Conservation (phyloP, 2,329 filamentous ascomycete species). For the Ceratocystis ficicola region DNA sequence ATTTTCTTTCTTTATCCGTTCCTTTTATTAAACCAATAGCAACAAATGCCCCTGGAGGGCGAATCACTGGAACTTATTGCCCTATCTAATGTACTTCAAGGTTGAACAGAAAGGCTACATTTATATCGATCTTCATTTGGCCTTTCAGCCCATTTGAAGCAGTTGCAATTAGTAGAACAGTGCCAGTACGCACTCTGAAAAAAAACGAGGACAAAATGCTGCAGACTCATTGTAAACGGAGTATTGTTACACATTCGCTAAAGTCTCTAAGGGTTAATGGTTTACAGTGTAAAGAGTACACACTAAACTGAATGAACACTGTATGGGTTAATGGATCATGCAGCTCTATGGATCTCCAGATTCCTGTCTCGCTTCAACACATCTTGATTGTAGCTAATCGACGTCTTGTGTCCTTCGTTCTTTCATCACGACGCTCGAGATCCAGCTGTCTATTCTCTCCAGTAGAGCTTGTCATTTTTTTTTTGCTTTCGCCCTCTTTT, state of each 20-base stretch:
- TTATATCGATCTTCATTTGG: not conserved
- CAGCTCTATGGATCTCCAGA: conserved; percentile 7
- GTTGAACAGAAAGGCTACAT: not conserved
- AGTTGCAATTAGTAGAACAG: too few relatives aligned
- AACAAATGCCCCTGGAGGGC: not conserved
- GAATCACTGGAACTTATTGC: not conserved
- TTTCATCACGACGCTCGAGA: not conserved
- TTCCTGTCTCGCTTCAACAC: conserved; percentile 4
- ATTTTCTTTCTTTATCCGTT: not conserved
- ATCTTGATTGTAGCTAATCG: not conserved
- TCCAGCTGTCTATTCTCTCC: not conserved
- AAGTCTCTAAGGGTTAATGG: not conserved
- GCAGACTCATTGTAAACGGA: not conserved
- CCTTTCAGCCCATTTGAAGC: not conserved
- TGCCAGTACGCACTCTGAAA: too few relatives aligned
- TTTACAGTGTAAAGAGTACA: not conserved
- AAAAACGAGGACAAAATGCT: too few relatives aligned
- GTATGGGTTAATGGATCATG: not conserved
- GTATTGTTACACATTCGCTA: too few relatives aligned
- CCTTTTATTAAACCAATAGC: not conserved
- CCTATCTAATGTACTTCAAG: not conserved
- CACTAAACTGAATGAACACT: fast-evolving
- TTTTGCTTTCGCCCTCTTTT: not conserved
- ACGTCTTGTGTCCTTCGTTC: not conserved
- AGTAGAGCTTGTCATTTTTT: not conserved